Percentiles rank a stretch among this genome's conserved stretches.
Conservation (phyloP, 163 green algal species). For the Trebouxia gelatinosa region DNA sequence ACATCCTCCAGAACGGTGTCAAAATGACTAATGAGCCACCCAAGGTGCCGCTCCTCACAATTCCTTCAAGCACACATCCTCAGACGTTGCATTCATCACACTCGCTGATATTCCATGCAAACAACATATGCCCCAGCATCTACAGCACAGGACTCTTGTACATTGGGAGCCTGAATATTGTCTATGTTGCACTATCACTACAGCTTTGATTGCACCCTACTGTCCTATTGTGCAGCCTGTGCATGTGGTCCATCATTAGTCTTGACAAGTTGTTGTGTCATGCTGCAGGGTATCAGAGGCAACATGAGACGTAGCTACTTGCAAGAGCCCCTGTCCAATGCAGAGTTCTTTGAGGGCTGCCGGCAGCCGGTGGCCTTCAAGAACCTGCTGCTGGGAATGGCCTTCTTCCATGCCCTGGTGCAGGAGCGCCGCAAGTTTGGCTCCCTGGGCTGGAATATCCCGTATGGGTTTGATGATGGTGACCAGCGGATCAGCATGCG, state of each 20-base stretch:
- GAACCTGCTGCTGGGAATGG: slow-evolving; percentile 70
- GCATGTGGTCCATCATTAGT: too few species aligned
- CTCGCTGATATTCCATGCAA: too few species aligned
- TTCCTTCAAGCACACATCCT: too few species aligned
- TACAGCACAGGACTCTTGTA: too few species aligned
- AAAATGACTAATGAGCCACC: slow-evolving; percentile 84
- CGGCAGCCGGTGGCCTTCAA: slow-evolving; percentile 65
- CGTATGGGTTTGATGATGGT: slow-evolving; percentile 84
- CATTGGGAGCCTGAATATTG: too few species aligned
- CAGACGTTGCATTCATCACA: too few species aligned
- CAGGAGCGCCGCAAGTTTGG: slow-evolving; percentile 85
- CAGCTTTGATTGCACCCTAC: too few species aligned
- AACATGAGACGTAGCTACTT: slow-evolving; percentile 76
- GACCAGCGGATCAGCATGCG: slow-evolving; percentile 74
- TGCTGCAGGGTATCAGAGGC: slow-evolving; percentile 56
- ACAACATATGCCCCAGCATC: too few species aligned
- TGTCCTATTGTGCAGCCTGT: too few species aligned
- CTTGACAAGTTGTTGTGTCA: too few species aligned
- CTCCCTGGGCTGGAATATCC: slow-evolving; percentile 87
- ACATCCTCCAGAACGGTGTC: slow-evolving; percentile 76
- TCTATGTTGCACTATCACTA: too few species aligned
- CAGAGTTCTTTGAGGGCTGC: slow-evolving; percentile 73
- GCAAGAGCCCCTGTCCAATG: slow-evolving; percentile 67
- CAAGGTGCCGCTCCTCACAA: too few species aligned
- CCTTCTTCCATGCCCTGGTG: slow-evolving; percentile 78